Percentiles rank a stretch among this genome's conserved stretches.
Evolutionary conservation across 139 green algal species (phyloP).

Genomic region (Coelastrella sp.): DNA sequence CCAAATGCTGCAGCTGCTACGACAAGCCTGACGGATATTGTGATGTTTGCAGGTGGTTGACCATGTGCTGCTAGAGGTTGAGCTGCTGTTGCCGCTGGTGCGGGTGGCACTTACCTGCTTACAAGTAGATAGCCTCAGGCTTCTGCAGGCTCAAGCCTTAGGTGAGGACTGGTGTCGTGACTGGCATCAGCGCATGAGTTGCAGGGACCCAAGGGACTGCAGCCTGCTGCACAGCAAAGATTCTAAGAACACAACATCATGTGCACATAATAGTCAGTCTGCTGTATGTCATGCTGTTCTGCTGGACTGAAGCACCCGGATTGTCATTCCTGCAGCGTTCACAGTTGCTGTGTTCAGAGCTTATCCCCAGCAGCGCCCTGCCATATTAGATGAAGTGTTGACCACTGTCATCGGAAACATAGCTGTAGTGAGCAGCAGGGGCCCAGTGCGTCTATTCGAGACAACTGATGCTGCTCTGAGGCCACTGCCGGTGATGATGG

Average conservation of each 20-base stretch:
- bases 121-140: slow-evolving; percentile 60
- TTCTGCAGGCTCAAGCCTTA: slow-evolving; percentile 72
- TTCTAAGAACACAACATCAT: neutral
- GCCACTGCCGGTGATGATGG: slow-evolving; percentile 62
- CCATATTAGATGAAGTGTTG: slow-evolving; percentile 71
- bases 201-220: too few relatives aligned
- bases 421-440: slow-evolving; percentile 22
- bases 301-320: too few relatives aligned
- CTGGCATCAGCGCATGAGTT: too few relatives aligned
- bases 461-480: neutral
- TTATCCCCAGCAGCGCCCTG: slow-evolving; percentile 49
- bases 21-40: neutral
- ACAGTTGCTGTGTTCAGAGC: slow-evolving; percentile 61
- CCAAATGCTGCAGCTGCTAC: neutral
- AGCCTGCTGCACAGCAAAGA: too few relatives aligned
- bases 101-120: slow-evolving; percentile 60
- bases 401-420: slow-evolving; percentile 51
- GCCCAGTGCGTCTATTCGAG: slow-evolving; percentile 35
- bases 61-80: slow-evolving; percentile 50
- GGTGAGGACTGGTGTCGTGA: slow-evolving; percentile 42
- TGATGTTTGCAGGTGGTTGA: slow-evolving; percentile 46
- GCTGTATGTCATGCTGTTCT: neutral
- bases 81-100: slow-evolving; percentile 70
- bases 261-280: neutral
- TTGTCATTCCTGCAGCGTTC: slow-evolving; percentile 51